Conservation (phyloP, 2,329 filamentous ascomycete species). For the Mollisiaceae sp. region DNA sequence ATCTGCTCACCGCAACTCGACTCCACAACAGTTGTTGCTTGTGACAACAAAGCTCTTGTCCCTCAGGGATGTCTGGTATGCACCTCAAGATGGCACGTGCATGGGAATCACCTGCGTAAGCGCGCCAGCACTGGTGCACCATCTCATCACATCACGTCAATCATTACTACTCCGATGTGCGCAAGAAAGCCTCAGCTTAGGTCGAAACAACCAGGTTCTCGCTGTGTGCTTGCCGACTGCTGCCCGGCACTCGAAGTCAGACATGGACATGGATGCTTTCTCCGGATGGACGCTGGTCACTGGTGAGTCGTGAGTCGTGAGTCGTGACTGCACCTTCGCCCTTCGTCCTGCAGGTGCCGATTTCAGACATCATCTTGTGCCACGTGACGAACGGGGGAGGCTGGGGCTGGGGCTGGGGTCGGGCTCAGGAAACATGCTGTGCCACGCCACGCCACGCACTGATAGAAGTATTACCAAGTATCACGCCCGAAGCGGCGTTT, state of each 20-base stretch:
- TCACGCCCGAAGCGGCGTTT: background rate
- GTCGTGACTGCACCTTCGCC: background rate
- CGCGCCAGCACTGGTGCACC: constrained; percentile 21
- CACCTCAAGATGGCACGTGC: constrained; percentile 20
- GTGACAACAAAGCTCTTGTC: background rate
- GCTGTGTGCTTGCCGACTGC: constrained; percentile 23
- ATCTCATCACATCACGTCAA: constrained; percentile 30
- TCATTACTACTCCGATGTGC: constrained; percentile 18
- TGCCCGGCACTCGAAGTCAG: constrained; percentile 25
- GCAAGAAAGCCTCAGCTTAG: constrained; percentile 17
- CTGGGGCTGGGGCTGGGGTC: background rate
- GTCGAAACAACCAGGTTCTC: constrained; percentile 15
- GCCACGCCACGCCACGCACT: background rate
- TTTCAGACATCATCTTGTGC: constrained; percentile 22
- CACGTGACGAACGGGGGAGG: constrained; percentile 17
- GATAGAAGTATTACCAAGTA: too few species aligned
- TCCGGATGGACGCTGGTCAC: background rate
- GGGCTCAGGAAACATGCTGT: background rate
- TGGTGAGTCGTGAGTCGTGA: too few species aligned
- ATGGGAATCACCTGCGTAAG: constrained; percentile 36
- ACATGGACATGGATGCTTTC: constrained; percentile 5
- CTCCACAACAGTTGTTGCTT: constrained; percentile 5
- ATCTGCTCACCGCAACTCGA: constrained; percentile 17
- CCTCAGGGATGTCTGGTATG: background rate
- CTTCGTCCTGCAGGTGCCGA: background rate